Base-by-base conservation (phyloP, 108 stramenopile genomes). In the Nitzschia palea region DNA sequence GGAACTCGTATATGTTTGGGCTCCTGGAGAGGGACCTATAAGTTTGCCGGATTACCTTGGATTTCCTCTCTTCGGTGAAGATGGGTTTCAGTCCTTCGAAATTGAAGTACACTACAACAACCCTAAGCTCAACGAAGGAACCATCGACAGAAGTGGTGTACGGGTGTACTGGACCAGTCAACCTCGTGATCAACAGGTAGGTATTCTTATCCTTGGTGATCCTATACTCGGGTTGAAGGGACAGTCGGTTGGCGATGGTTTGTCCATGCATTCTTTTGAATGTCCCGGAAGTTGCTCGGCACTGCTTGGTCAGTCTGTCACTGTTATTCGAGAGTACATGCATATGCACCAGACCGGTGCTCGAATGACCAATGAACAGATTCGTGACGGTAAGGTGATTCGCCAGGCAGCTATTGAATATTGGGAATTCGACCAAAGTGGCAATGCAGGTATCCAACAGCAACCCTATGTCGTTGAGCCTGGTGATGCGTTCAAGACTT, bases 81-180 rank as follows among this genome's bases (percentile, higher is more conserved):
- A 61, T 33, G 67, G 73, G 3, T 82, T 74, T 52, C 58, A 74
- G 22, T 20, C 62, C 2, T 79, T 77, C 36, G 36, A 23, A 6
- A 26, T 72, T 27, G 62, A 83, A 50, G 66, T 72, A 34, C 86
- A 87, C 52, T 87, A 81, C 50, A 70, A 87, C 68, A 87, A 87
- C 59, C 80, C 76, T 2, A n/a, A 4, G 35, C 28, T 60, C 20
- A 57, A 62, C 37, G 28, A 47, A 6, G 79, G 73, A 29, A 55
- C 62, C 18, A 27, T 64, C 14, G 82, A 84, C 53, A 79, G 47
- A 22, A 83, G 82, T 44, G 86, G 86, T 17, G 68, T 87, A 6
- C 61, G 81, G n/a, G 61, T 84, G 28, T 77, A 81, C 55, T 84
- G 70, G 43, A 77, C 74, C 0, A 71, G 4, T 20, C 40, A 76